Evolutionary conservation across 2,329 filamentous ascomycete genomes (phyloP).

Genomic region (Chaetomiaceae sp.): DNA sequence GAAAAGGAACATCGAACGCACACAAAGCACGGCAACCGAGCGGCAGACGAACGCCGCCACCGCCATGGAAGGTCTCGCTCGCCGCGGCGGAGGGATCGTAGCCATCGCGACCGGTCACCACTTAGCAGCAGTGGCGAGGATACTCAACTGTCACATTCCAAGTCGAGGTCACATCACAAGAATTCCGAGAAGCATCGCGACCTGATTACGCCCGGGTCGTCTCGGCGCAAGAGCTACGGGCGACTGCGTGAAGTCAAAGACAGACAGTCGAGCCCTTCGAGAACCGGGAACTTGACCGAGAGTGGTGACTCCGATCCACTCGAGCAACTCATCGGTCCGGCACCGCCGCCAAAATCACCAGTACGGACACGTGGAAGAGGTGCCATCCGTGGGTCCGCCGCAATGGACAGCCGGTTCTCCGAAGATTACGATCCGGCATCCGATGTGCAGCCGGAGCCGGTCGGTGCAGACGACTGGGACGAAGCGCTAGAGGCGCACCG

Average conservation of each 20-base stretch:
- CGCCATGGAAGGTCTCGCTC: constrained; percentile 19
- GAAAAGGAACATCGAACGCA: constrained; percentile 3
- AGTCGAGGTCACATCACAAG: constrained; percentile 16
- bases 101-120: constrained; percentile 22
- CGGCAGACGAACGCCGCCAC: constrained; percentile 2
- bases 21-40: constrained; percentile 3
- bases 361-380: constrained; percentile 66
- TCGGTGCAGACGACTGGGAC: constrained; percentile 66
- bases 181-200: constrained; percentile 15
- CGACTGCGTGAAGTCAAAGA: constrained; percentile 17
- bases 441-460: constrained; percentile 51
- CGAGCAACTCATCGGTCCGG: constrained; percentile 72
- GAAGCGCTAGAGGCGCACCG: constrained; percentile 71
- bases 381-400: constrained; percentile 53
- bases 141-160: constrained; percentile 12
- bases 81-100: constrained; percentile 12
- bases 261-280: not conserved
- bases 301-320: constrained; percentile 63
- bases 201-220: constrained; percentile 10
- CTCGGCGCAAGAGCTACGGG: constrained; percentile 14
- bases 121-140: constrained; percentile 17
- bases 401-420: constrained; percentile 78
- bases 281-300: not conserved
- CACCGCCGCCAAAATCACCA: constrained; percentile 50
- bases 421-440: constrained; percentile 53